Conservation (phyloP, 2,329 filamentous ascomycete genomes). For the Fusarium succisae region DNA sequence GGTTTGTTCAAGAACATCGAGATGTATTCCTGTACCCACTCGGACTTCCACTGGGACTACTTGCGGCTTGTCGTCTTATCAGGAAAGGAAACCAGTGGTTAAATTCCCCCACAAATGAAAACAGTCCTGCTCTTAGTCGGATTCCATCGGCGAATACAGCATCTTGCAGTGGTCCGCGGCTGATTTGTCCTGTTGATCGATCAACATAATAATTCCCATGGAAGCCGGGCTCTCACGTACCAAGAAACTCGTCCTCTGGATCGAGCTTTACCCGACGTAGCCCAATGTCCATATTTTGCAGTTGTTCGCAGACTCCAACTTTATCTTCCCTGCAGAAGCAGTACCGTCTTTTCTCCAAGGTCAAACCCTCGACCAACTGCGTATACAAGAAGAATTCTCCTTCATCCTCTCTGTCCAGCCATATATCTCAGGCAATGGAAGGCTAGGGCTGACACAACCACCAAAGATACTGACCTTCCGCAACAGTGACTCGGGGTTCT, state of each 20-base stretch:
- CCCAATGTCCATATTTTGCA: not conserved
- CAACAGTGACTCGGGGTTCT: not conserved
- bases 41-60: too few relatives aligned
- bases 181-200: not conserved
- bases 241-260: not conserved
- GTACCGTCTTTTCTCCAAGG: conserved; percentile 1
- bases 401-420: not conserved
- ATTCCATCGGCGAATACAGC: not conserved
- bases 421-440: conserved; percentile 22
- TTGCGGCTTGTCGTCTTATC: not conserved
- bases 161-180: not conserved
- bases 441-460: not conserved
- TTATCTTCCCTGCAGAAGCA: not conserved
- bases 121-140: not conserved
- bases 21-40: not conserved
- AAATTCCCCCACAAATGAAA: not conserved
- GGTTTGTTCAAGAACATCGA: not conserved
- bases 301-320: not conserved
- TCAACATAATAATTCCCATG: accelerated
- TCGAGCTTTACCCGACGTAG: not conserved
- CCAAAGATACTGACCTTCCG: not conserved
- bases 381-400: conserved; percentile 6
- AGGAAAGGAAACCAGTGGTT: conserved; percentile 10
- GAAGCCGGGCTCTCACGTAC: not conserved
- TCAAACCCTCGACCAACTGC: not conserved